A percentile compares a stretch with the other conserved stretches of the same genome.
Conservation (phyloP, 2,329 filamentous ascomycete species). For the Phaeosphaeriaceae sp. region DNA sequence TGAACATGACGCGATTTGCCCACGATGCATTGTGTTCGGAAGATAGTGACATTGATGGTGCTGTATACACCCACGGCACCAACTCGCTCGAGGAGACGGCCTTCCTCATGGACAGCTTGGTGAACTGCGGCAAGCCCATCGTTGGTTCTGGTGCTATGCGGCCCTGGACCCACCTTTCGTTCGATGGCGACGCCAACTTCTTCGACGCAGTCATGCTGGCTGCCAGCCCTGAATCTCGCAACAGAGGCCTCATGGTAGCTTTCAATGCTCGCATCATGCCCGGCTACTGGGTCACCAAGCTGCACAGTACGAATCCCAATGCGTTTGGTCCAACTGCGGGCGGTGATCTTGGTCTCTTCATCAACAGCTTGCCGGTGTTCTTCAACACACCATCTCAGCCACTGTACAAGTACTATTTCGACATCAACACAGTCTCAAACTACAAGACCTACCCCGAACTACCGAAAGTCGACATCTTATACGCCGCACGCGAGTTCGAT, state of each 20-base stretch:
- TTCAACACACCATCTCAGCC: slow-evolving; percentile 35
- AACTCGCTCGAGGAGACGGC: slow-evolving; percentile 41
- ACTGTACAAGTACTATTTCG: slow-evolving; percentile 29
- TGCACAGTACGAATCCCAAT: slow-evolving; percentile 34
- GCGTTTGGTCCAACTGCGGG: slow-evolving; percentile 32
- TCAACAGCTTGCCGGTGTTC: slow-evolving; percentile 36
- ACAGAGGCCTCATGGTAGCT: slow-evolving; percentile 36
- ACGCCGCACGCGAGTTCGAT: slow-evolving; percentile 38
- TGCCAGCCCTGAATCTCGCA: slow-evolving; percentile 24
- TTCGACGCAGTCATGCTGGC: slow-evolving; percentile 37
- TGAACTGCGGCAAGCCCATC: slow-evolving; percentile 39
- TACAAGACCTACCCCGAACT: slow-evolving; percentile 25
- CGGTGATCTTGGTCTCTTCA: slow-evolving; percentile 34
- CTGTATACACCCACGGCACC: slow-evolving; percentile 38
- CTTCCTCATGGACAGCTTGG: slow-evolving; percentile 33
- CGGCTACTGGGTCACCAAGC: slow-evolving; percentile 35
- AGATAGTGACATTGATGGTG: slow-evolving; percentile 39
- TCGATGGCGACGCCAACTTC: slow-evolving; percentile 38
- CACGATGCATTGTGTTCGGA: slow-evolving; percentile 34
- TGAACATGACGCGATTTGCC: slow-evolving; percentile 42
- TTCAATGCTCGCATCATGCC: slow-evolving; percentile 39
- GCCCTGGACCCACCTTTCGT: slow-evolving; percentile 33
- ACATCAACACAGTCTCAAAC: slow-evolving; percentile 19
- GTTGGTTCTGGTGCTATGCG: slow-evolving; percentile 36
- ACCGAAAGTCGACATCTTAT: slow-evolving; percentile 41